Conservation (phyloP, 371 early-diverging fungal genomes). For the Actinomucor elegans region DNA sequence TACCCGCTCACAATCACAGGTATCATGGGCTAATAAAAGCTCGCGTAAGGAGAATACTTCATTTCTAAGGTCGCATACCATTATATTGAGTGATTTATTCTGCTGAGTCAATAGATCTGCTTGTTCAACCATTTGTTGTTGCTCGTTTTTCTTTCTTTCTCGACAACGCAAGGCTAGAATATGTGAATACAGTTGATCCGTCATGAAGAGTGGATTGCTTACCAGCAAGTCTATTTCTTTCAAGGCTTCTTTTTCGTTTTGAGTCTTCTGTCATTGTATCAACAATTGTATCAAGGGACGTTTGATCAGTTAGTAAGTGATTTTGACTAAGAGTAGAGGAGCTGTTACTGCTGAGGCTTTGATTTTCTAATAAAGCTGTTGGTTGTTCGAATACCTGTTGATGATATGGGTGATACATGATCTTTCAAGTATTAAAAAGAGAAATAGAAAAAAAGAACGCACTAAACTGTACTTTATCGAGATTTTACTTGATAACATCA, state of each 20-base stretch:
- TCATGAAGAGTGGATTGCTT: neutral
- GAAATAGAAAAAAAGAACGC: too few species aligned
- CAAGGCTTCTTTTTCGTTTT: constrained; percentile 6
- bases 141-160: constrained; percentile 13
- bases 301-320: too few species aligned
- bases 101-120: neutral
- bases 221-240: constrained; percentile 16
- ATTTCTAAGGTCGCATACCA: neutral
- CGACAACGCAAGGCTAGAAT: constrained; percentile 4
- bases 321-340: too few species aligned
- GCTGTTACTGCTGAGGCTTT: too few species aligned
- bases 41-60: constrained; percentile 6
- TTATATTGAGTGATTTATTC: neutral
- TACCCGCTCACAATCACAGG: constrained; percentile 10
- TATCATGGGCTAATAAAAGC: constrained; percentile 13
- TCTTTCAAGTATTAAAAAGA: too few species aligned
- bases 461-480: too few species aligned
- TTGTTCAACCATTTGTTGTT: constrained; percentile 11
- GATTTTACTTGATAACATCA: too few species aligned
- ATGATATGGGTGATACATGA: too few species aligned
- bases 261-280: neutral
- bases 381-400: too few species aligned
- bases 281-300: too few species aligned
- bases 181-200: neutral
- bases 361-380: too few species aligned